These are phyloP conservation scores for Marchantia polymorpha DNA, from an alignment of 225 moss, liverwort and hornwort genomes.

Conservation along the genomic window DNA sequence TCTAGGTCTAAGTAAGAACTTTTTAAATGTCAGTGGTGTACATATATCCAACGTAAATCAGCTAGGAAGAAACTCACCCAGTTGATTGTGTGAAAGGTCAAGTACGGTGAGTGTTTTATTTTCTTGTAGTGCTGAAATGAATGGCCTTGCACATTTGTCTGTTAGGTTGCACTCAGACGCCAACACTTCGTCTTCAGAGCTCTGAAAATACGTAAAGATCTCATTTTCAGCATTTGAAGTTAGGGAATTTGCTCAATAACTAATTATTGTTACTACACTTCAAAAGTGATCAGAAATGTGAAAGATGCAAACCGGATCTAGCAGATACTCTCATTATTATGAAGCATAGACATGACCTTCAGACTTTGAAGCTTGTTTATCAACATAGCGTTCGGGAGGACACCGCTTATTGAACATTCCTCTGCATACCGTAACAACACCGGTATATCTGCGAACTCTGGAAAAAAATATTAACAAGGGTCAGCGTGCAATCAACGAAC, in stretches of 20 bases:
- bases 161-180: constrained; percentile 72
- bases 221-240: not conserved
- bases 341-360: constrained; percentile 43
- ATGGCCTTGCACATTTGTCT: constrained; percentile 61
- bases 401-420: constrained; percentile 47
- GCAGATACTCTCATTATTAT: not conserved
- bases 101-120: constrained; percentile 75
- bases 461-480: not conserved
- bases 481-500: not conserved
- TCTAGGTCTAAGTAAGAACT: not conserved
- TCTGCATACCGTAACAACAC: constrained; percentile 60
- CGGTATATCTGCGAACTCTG: constrained; percentile 58
- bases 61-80: constrained; percentile 45
- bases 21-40: not conserved
- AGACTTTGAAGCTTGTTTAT: constrained; percentile 57
- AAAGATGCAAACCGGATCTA: not conserved
- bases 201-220: constrained; percentile 35
- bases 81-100: constrained; percentile 83
- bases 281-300: not conserved
- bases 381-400: constrained; percentile 45
- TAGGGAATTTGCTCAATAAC: not conserved
- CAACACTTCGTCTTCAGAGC: constrained; percentile 80
- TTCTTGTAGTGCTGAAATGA: constrained; percentile 72
- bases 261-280: not conserved
- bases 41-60: not conserved